Base-by-base conservation (phyloP, 805 yeast genomes). In the Candida incommunis region DNA sequence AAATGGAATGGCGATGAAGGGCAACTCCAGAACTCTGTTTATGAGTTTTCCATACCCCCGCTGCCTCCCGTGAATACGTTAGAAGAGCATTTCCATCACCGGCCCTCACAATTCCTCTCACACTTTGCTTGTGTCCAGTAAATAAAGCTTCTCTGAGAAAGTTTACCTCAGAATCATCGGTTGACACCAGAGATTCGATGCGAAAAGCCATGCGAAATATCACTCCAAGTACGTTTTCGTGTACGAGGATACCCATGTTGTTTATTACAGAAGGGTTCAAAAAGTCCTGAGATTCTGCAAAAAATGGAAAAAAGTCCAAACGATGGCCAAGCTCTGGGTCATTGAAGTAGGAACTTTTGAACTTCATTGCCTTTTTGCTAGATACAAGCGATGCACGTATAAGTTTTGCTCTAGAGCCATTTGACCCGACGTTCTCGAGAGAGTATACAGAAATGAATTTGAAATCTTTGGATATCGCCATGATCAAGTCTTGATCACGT, bases 91-190 rank as follows among this genome's bases (percentile, higher is more conserved):
- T 65, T 27, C 88, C 90, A 54, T 77, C 75, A 4, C 76, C 65
- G 1, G 94, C 81, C 53, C 87, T 75, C 16, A 75, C 65, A 2
- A 88, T 60, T 42, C 69, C 71, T 51, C 74, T 76, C 21, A 88
- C 78, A 0, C 95, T 83, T 56, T 87, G 87, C 45, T 76, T 73
- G 57, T 87, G 96, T 1, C 97, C 97, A 1, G 94, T 85, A 45
- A 80, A 74, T 51, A 81, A 78, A 50, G 49, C 41, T n/a, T 40
- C 23, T 21, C 43, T 9, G 2, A 34, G 18, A 11, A 18, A 24
- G 4, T 35, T 23, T 2, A 35, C 31, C n/a, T n/a, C n/a, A 7
- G 18, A 15, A 3, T 11, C 4, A 7, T 18, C 31, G 13, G 41
- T 21, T 5, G 22, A 22, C 11, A 45, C n/a, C 7, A 47, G 42